Evolutionary conservation across 139 green algal species (phyloP).

Genomic region (Desmodesmus armatus): DNA sequence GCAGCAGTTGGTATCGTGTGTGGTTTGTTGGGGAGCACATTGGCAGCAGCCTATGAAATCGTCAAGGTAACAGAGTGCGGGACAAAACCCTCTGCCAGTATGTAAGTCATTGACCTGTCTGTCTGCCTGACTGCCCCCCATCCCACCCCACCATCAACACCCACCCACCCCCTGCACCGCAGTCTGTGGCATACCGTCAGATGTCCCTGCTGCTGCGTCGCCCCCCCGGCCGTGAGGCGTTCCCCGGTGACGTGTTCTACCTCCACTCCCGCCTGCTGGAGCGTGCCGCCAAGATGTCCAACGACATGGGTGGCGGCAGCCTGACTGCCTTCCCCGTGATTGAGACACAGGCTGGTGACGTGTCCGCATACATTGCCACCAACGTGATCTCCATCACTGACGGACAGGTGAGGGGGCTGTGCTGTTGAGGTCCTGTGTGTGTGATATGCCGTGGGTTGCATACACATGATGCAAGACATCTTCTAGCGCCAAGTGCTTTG

Average conservation of each 20-base stretch:
- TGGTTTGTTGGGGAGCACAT: too few species aligned
- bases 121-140: too few species aligned
- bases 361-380: constrained; percentile 93
- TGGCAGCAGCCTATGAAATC: too few species aligned
- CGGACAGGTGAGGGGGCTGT: too few species aligned
- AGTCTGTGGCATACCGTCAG: constrained; percentile 92
- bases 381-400: constrained; percentile 96
- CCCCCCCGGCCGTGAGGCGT: constrained; percentile 91
- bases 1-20: too few species aligned
- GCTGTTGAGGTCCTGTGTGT: background rate
- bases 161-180: too few species aligned
- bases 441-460: background rate
- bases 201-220: constrained; percentile 93
- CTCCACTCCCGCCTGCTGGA: constrained; percentile 90
- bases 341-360: constrained; percentile 83
- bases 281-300: constrained; percentile 83
- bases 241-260: constrained; percentile 93
- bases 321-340: constrained; percentile 92
- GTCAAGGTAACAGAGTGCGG: too few species aligned
- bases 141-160: too few species aligned
- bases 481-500: background rate
- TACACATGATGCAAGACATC: background rate
- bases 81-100: too few species aligned
- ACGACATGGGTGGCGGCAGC: constrained; percentile 73
- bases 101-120: too few species aligned